Evolutionary conservation across 257 asterid genomes (phyloP), one percentile per base, ranked within the genome.

Genomic region (Solanum paucissectum): DNA sequence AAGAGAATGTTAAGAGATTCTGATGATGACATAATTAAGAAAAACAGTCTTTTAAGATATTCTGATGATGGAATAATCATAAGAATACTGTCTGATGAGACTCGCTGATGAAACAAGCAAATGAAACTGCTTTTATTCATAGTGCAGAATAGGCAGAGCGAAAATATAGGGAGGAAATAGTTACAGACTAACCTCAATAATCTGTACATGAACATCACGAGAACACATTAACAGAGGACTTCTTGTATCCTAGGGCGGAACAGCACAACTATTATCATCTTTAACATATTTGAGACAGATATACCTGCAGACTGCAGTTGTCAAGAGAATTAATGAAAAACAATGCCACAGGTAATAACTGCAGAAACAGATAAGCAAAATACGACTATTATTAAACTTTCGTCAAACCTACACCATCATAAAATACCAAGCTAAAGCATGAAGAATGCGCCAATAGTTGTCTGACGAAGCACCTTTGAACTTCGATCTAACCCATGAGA

Each of bases 401-500:
- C 87, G 87, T 42, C 95, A 55, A 87, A 92, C 93, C 94, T 88
- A 92, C 89, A 87, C 71, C 36, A 88, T 87, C 88, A 77, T 87
- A 77, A 74, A 52, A 87, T 69, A 83, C 66, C 74, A 85, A 93
- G 90, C 95, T 94, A 95, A 87, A 94, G 91, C 95, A 92, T 90
- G 93, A 94, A 95, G 90, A 95, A 89, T n/a, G 97, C 82, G 83
- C 98, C 98, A 74, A 92, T 90, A 73, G 98, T 94, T 73, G 99
- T 97, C 89, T 93, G 96, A 86, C 95, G 95, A 85, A 95, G 98
- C 94, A 97, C 98, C 92, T 93, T 94, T 66, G 99, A 92, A 93
- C 98, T 94, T 84, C 98, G 95, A 91, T 95, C 98, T 89, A 97
- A 95, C 88, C 99, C 98, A 83, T 97, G 99, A 85, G 99, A 97